These are phyloP conservation scores for Cystobasidiaceae sp. DNA, from an alignment of 1,284 basidiomycete genomes.

Conservation along the genomic window DNA sequence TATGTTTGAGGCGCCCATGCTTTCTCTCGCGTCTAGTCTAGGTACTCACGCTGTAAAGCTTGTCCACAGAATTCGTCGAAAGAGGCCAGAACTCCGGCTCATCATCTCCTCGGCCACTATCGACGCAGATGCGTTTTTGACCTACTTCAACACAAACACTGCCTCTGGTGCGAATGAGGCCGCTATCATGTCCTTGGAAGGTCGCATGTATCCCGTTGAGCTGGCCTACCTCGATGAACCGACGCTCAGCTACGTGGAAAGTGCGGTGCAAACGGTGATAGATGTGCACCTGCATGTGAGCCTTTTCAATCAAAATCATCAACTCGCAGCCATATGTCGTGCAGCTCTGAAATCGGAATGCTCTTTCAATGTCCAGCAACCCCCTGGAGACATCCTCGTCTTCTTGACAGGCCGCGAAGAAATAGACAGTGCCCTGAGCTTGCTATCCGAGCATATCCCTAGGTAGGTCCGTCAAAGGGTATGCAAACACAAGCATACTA, in stretches of 20 bases:
- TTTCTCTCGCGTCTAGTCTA: background rate
- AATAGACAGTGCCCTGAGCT: constrained; percentile 70
- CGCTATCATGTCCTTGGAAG: constrained; percentile 46
- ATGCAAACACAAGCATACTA: background rate
- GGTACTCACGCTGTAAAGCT: too few relatives aligned
- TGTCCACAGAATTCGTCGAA: constrained; percentile 60
- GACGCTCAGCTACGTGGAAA: constrained; percentile 45
- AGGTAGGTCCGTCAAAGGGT: too few relatives aligned
- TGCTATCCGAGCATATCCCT: constrained; percentile 68
- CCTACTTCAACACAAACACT: constrained; percentile 68
- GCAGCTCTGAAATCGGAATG: too few relatives aligned
- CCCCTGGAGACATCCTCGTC: constrained; percentile 51
- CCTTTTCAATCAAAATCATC: background rate
- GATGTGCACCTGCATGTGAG: constrained; percentile 57
- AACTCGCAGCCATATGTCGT: constrained; percentile 15
- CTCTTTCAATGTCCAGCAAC: too few relatives aligned
- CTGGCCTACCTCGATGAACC: constrained; percentile 47
- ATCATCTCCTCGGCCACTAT: constrained; percentile 94
- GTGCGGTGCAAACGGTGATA: constrained; percentile 47
- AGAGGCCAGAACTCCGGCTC: constrained; percentile 78
- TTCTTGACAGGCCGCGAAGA: constrained; percentile 49
- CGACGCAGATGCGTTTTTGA: constrained; percentile 77
- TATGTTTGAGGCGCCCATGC: constrained; percentile 16
- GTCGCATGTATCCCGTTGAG: constrained; percentile 47
- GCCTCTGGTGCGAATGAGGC: constrained; percentile 43